These are phyloP conservation scores for Pseudogymnoascus sp. DNA, from an alignment of 2,329 filamentous ascomycete species.

Conservation along the genomic window DNA sequence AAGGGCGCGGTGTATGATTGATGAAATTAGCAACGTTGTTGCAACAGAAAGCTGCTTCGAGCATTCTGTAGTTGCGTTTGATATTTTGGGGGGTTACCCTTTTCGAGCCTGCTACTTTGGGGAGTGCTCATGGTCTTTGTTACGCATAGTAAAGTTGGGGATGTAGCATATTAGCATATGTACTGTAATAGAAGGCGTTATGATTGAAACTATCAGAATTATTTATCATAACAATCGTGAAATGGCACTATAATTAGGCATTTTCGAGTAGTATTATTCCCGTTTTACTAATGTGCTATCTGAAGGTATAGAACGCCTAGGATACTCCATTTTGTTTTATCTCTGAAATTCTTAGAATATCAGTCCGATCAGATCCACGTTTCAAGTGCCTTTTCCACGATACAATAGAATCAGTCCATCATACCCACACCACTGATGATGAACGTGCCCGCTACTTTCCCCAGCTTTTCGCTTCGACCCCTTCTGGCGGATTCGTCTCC, in stretches of 20 bases:
- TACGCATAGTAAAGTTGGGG: slow-evolving; percentile 5
- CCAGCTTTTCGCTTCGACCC: background rate
- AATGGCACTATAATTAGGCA: background rate
- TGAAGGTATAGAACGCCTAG: background rate
- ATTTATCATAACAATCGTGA: background rate
- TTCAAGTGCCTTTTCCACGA: background rate
- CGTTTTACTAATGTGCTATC: background rate
- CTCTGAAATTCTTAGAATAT: background rate
- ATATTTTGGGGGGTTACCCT: background rate
- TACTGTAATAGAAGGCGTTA: slow-evolving; percentile 6
- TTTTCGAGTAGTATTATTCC: background rate
- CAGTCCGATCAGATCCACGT: background rate
- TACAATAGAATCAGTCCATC: background rate
- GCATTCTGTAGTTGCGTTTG: background rate
- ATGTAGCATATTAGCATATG: slow-evolving; percentile 6
- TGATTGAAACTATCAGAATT: background rate
- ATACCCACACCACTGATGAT: background rate
- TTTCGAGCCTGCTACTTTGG: slow-evolving; percentile 1
- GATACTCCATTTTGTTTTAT: background rate
- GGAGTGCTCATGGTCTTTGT: background rate
- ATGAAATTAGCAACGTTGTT: slow-evolving; percentile 2
- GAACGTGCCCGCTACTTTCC: background rate
- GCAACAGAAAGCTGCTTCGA: slow-evolving; percentile 1
- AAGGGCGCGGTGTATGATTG: background rate
- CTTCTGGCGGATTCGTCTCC: slow-evolving; percentile 40